Evolutionary conservation across 192 early-diverging fungal genomes (phyloP), one percentile per base, ranked within the genome.

Genomic region (Phycomyces blakesleeanus): DNA sequence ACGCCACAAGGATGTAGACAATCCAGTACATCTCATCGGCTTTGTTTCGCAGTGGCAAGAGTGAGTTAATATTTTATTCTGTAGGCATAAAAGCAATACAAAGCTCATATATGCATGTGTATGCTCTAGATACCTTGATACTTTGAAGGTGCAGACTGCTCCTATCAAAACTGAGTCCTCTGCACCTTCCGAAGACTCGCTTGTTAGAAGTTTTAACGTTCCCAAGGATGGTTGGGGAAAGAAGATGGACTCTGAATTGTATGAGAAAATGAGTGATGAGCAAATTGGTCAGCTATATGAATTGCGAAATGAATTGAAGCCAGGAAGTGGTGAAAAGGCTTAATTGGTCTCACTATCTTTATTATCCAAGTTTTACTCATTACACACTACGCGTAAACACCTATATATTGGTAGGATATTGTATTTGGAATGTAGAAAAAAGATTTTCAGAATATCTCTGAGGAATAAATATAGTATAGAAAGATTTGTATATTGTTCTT

Each of bases 231-330:
- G n/a, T 29, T 39, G 49, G 71, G 60, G 70, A 75, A 59, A 74
- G 67, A 77, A 73, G 24, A 34, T 85, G 8, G 74, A 81, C 24
- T 14, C 57, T 0, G 41, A 64, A 0, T 50, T 76, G 10, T 42
- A 82, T 15, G 78, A 85, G 14, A 85, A 75, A 63, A 76, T 85
- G 77, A 78, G 64, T 16, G 80, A 82, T 59, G 75, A 85, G 64
- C 83, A 85, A 62, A 39, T 85, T 27, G 83, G 83, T 14, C 83
- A 85, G 41, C 57, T 85, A 16, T 80, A 75, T 67, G 81, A 77
- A 54, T 72, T 85, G 42, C 66, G 79, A 57, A 71, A 76, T 11
- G 75, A 85, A 54, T 61, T 75, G 20, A 82, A 73, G 50, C 44
- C 12, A 34, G 29, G 29, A 34, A 34, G 29, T 34, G 29, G 18